These are phyloP conservation scores for Rhizopogon roseolus DNA, from an alignment of 768 basidiomycete species.

Conservation along the genomic window DNA sequence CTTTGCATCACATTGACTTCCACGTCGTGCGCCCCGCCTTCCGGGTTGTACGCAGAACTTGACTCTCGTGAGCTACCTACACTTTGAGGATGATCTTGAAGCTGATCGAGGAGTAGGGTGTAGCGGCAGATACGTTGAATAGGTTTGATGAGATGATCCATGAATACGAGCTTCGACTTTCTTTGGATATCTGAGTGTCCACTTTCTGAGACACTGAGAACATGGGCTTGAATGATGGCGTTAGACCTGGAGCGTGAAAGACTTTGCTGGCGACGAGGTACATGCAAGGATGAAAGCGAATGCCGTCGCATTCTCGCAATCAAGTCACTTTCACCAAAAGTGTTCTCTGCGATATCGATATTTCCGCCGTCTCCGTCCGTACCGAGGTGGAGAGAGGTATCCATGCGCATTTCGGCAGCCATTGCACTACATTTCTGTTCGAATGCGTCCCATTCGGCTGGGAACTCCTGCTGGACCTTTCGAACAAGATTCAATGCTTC, in stretches of 20 bases:
- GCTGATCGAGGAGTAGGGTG: constrained; percentile 79
- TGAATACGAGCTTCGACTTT: constrained; percentile 50
- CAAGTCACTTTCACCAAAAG: constrained; percentile 4
- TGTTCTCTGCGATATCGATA: constrained; percentile 2
- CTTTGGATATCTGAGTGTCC: constrained; percentile 23
- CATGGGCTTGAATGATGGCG: constrained; percentile 27
- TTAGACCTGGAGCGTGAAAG: constrained; percentile 27
- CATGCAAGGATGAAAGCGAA: constrained; percentile 50
- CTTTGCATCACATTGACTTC: constrained; percentile 22
- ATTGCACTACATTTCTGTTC: constrained; percentile 71
- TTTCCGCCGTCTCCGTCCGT: constrained; percentile 10
- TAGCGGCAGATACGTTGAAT: constrained; percentile 95
- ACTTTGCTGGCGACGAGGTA: constrained; percentile 33
- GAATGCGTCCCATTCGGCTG: constrained; percentile 77
- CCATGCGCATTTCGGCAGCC: constrained; percentile 33
- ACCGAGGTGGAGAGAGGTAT: constrained; percentile 9
- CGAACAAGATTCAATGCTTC: constrained; percentile 76
- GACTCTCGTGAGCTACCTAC: constrained; percentile 1
- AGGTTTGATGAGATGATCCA: constrained; percentile 96
- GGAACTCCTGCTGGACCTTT: constrained; percentile 55
- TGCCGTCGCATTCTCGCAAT: constrained; percentile 36
- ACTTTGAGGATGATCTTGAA: constrained; percentile 27
- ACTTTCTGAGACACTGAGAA: constrained; percentile 23
- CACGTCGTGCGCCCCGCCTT: background rate
- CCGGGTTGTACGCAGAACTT: background rate